Conservation (phyloP, 495 filamentous ascomycete species). For the Podospora comata region DNA sequence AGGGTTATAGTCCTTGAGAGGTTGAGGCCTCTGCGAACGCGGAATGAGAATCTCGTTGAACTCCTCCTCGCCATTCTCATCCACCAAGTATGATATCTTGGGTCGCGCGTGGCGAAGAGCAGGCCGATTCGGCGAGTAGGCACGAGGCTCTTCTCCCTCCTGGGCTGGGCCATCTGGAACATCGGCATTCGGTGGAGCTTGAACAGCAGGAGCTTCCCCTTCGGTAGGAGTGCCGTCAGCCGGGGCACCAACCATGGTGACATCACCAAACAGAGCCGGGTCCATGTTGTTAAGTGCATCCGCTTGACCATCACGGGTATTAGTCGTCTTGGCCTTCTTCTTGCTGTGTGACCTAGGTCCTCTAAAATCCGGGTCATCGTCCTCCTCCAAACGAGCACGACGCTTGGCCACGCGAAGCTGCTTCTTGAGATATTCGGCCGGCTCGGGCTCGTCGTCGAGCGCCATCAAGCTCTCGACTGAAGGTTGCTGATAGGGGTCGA, state of each 20-base stretch:
- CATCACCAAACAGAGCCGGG: conserved; percentile 34
- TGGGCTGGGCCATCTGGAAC: conserved; percentile 9
- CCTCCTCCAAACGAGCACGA: conserved; percentile 42
- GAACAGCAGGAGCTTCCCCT: neutral
- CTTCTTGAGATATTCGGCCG: conserved; percentile 48
- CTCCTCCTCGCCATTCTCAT: conserved; percentile 38
- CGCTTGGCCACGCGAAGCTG: conserved; percentile 45
- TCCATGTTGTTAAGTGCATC: conserved; percentile 40
- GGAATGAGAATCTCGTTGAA: conserved; percentile 37
- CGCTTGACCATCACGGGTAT: conserved; percentile 22
- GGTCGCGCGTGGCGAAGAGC: conserved; percentile 46
- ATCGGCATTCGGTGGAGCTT: neutral
- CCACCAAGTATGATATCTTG: conserved; percentile 39
- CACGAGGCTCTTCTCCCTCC: conserved; percentile 17
- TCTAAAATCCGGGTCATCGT: conserved; percentile 48
- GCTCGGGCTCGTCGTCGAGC: conserved; percentile 39
- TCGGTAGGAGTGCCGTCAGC: conserved; percentile 10
- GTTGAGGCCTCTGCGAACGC: conserved; percentile 23
- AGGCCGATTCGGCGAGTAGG: conserved; percentile 35
- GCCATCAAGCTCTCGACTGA: conserved; percentile 35
- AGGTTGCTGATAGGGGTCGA: conserved; percentile 48
- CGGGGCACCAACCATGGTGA: conserved; percentile 22
- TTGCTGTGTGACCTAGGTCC: conserved; percentile 34
- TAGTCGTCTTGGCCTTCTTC: conserved; percentile 36
- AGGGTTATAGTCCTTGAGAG: conserved; percentile 17